Base-by-base conservation (phyloP, 345 rosid species). In the Eucalyptus tenuipes region DNA sequence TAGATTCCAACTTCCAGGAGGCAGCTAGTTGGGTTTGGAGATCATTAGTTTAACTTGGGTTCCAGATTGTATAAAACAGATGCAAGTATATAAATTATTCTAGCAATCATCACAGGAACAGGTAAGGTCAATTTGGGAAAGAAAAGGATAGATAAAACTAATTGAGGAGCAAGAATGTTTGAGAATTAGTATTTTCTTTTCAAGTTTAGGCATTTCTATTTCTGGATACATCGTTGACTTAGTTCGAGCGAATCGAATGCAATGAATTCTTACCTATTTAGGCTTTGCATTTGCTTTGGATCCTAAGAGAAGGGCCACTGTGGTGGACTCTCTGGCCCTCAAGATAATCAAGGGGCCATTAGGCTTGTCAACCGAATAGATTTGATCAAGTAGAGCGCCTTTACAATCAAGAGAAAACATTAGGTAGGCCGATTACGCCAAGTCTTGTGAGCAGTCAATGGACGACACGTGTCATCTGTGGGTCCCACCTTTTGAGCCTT, bases 341-440 rank as follows among this genome's bases (percentile, higher is more conserved):
- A 31, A 33, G 25, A 33, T 33, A 17, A 33, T 68, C 80, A 33
- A 17, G 10, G 71, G 80, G 80, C 25, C 22, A 17, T 68, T 2
- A 40, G 80, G 44, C 80, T 17, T 5, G 13, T 17, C 7, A 3
- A 6, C 80, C 1, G 7, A 17, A 31, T 15, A 15, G 79, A 37
- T 31, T 16, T 37, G 22, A 66, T 31, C 79, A 31, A 66, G 79
- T 37, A 66, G 42, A 33, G 44, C 2, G 2, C 25, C 80, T 17
- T 2, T 9, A 9, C 0, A 37, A 10, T 68, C 22, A 52, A 52
- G 55, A 18, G 55, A 52, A 52, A 52, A 52, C 5, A 52, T 52
- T 52, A 7, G 55, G 24, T 52, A 52, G 10, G 0, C 1, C 10
- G 24, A 1, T 52, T 24, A 52, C 0, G 0, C 0, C 0, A 52